phyloP scores from a whole-genome alignment of 352 stramenopile genomes.

The Pythium volutum region DNA sequence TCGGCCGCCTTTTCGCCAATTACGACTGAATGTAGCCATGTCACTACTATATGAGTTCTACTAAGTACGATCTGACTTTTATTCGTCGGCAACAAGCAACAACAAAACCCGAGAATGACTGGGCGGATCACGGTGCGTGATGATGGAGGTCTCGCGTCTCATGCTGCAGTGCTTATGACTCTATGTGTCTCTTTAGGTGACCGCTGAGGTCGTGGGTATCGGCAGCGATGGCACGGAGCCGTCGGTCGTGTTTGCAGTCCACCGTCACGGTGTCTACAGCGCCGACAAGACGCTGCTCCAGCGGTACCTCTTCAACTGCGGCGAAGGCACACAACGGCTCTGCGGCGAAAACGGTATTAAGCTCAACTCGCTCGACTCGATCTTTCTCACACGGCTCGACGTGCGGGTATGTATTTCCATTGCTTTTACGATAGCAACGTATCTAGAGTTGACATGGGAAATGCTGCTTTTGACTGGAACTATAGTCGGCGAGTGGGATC shows the following conservation, averaged over 20 bases:
- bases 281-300: slow-evolving; percentile 53
- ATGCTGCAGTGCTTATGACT: neutral
- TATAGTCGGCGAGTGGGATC: slow-evolving; percentile 61
- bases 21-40: slow-evolving; percentile 14
- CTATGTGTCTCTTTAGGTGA: slow-evolving; percentile 27
- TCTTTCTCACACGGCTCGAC: slow-evolving; percentile 71
- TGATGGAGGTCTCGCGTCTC: neutral
- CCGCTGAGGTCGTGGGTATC: slow-evolving; percentile 55
- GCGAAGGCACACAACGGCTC: slow-evolving; percentile 62
- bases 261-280: slow-evolving; percentile 64
- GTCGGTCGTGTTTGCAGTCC: slow-evolving; percentile 62
- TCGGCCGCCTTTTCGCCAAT: too few relatives aligned
- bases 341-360: slow-evolving; percentile 71
- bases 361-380: slow-evolving; percentile 57
- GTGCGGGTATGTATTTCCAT: slow-evolving; percentile 32
- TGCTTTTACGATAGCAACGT: too few relatives aligned
- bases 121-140: slow-evolving; percentile 11
- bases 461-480: neutral
- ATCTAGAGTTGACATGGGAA: too few relatives aligned
- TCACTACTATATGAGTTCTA: neutral
- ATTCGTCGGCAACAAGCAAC: neutral
- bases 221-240: slow-evolving; percentile 65
- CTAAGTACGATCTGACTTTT: slow-evolving; percentile 9
- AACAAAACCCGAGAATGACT: slow-evolving; percentile 10
- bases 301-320: slow-evolving; percentile 72